phyloP scores from a whole-genome alignment of 306 rosid genomes.

The Spatholobus suberectus region DNA sequence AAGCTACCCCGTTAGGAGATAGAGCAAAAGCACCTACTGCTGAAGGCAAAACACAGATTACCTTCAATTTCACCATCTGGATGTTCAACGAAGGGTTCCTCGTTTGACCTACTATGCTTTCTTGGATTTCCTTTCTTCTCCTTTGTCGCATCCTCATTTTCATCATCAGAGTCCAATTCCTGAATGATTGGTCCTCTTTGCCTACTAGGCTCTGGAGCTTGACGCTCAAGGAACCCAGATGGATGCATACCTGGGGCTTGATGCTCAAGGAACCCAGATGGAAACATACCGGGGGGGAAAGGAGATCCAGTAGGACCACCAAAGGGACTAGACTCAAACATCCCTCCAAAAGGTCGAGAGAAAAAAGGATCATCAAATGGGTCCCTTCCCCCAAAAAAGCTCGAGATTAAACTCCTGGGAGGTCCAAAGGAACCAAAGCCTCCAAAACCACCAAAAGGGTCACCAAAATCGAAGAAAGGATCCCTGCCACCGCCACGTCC shows the following conservation, averaged over 20 bases:
- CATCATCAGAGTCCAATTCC: constrained; percentile 83
- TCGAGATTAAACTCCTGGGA: constrained; percentile 59
- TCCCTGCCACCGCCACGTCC: constrained; percentile 65
- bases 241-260: constrained; percentile 35
- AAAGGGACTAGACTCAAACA: constrained; percentile 58
- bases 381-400: constrained; percentile 69
- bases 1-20: not conserved
- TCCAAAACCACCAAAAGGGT: constrained; percentile 73
- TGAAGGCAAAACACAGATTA: constrained; percentile 33
- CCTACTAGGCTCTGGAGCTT: constrained; percentile 56
- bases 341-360: constrained; percentile 75
- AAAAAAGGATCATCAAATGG: constrained; percentile 91
- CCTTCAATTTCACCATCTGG: constrained; percentile 77
- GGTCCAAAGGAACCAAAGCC: constrained; percentile 70
- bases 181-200: constrained; percentile 77
- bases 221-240: constrained; percentile 27
- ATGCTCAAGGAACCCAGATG: not conserved
- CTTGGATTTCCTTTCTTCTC: constrained; percentile 60
- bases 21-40: not conserved
- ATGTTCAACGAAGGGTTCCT: constrained; percentile 55
- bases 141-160: constrained; percentile 53
- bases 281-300: constrained; percentile 36
- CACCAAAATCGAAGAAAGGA: constrained; percentile 57
- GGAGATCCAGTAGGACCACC: constrained; percentile 53
- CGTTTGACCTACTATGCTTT: constrained; percentile 60